These are phyloP conservation scores for Asterella californica DNA, from an alignment of 225 moss, liverwort and hornwort genomes.

Conservation along the genomic window DNA sequence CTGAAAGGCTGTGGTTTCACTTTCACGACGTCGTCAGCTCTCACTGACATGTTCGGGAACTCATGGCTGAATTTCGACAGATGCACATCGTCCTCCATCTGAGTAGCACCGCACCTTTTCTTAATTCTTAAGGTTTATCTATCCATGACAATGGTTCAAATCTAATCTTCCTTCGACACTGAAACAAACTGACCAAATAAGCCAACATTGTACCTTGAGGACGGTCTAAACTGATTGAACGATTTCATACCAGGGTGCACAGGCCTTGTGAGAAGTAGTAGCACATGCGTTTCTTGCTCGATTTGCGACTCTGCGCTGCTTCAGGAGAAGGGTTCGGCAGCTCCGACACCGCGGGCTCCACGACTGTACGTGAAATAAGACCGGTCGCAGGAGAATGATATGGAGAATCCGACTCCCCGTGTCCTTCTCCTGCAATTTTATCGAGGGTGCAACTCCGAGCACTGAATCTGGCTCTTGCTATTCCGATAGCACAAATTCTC, in stretches of 20 bases:
- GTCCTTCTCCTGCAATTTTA: background rate
- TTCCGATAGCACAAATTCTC: background rate
- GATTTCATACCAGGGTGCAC: conserved; percentile 66
- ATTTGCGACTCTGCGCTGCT: background rate
- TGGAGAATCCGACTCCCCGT: background rate
- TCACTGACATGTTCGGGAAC: conserved; percentile 60
- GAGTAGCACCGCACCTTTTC: conserved; percentile 16
- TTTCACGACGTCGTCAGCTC: conserved; percentile 57
- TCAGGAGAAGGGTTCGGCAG: background rate
- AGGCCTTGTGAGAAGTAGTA: conserved; percentile 91
- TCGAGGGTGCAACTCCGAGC: conserved; percentile 2
- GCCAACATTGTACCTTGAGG: background rate
- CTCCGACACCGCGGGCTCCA: conserved; percentile 1
- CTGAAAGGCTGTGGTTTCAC: conserved; percentile 82
- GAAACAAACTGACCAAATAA: background rate
- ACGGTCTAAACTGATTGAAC: background rate
- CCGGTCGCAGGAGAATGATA: background rate
- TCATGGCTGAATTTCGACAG: conserved; percentile 62
- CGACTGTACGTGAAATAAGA: background rate
- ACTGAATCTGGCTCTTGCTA: background rate
- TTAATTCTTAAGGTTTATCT: background rate
- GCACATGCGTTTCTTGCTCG: conserved; percentile 54
- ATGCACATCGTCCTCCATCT: conserved; percentile 82
- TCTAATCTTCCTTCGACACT: background rate
- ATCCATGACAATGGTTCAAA: background rate